phyloP scores from a whole-genome alignment of 1,284 basidiomycete species.

The Melampsora americana region DNA sequence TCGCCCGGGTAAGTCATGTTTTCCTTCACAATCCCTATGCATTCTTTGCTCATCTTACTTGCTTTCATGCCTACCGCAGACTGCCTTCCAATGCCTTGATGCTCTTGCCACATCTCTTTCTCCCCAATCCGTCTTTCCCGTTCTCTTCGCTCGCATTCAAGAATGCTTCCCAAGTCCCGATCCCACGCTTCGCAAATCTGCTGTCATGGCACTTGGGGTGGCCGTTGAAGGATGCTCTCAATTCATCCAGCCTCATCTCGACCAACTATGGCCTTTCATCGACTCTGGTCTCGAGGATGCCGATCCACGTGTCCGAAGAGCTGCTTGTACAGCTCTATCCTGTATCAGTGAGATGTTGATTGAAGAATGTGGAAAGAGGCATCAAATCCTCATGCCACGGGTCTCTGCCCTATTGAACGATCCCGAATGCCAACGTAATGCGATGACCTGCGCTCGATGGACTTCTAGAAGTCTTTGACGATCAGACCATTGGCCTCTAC shows the following conservation, averaged over 20 bases:
- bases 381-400: slow-evolving; percentile 80
- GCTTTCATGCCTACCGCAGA: slow-evolving; percentile 57
- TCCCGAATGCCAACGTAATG: slow-evolving; percentile 78
- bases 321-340: slow-evolving; percentile 88
- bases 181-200: slow-evolving; percentile 74
- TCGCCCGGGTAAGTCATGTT: slow-evolving; percentile 70
- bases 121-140: slow-evolving; percentile 93
- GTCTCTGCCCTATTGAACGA: slow-evolving; percentile 72
- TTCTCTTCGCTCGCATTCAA: slow-evolving; percentile 65
- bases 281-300: slow-evolving; percentile 81
- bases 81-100: slow-evolving; percentile 92
- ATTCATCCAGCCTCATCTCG: slow-evolving; percentile 91
- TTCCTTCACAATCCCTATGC: not conserved
- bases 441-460: slow-evolving; percentile 96
- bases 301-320: slow-evolving; percentile 84
- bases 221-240: slow-evolving; percentile 97
- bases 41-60: slow-evolving; percentile 3
- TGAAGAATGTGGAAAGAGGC: slow-evolving; percentile 83
- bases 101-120: slow-evolving; percentile 88
- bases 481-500: slow-evolving; percentile 81
- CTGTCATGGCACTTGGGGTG: slow-evolving; percentile 93
- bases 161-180: slow-evolving; percentile 77
- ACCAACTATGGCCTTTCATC: slow-evolving; percentile 89
- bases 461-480: slow-evolving; percentile 89
- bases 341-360: slow-evolving; percentile 98